These are phyloP conservation scores for Blastocystis sp. DNA, from an alignment of 352 stramenopile genomes.

Conservation along the genomic window DNA sequence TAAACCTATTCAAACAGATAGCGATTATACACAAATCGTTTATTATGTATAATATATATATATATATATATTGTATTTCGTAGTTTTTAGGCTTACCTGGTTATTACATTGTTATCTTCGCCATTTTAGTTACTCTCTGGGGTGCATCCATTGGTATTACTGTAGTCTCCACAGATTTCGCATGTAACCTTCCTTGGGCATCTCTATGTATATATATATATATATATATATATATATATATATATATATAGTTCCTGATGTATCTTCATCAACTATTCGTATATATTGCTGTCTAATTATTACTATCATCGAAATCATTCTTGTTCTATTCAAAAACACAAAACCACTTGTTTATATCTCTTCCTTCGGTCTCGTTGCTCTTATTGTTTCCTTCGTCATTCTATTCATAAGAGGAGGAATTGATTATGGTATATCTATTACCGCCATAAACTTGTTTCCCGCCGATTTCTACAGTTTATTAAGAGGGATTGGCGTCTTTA, in stretches of 20 bases:
- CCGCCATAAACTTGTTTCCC: neutral
- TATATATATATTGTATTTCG: no score
- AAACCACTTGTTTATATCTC: conserved; percentile 19
- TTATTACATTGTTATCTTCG: conserved; percentile 27
- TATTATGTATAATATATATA: no score
- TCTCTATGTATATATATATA: no score
- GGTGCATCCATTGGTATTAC: conserved; percentile 17
- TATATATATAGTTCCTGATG: no score
- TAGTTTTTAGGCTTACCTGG: neutral
- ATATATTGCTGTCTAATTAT: conserved; percentile 7
- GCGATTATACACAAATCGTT: no score
- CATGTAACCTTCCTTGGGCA: conserved; percentile 17
- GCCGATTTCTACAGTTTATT: neutral
- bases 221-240: no score
- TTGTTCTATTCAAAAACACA: conserved; percentile 22
- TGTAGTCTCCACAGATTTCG: no score
- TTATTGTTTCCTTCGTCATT: conserved; percentile 15
- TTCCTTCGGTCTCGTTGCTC: conserved; percentile 11
- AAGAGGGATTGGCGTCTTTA: conserved; percentile 18
- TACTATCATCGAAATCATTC: conserved; percentile 8
- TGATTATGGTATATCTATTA: neutral
- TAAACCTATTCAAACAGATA: no score
- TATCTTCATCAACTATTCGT: neutral
- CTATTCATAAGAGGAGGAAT: conserved; percentile 13
- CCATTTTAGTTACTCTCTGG: conserved; percentile 10